These are phyloP conservation scores for Candida dajiaensis DNA, from an alignment of 805 yeast species.

Conservation along the genomic window DNA sequence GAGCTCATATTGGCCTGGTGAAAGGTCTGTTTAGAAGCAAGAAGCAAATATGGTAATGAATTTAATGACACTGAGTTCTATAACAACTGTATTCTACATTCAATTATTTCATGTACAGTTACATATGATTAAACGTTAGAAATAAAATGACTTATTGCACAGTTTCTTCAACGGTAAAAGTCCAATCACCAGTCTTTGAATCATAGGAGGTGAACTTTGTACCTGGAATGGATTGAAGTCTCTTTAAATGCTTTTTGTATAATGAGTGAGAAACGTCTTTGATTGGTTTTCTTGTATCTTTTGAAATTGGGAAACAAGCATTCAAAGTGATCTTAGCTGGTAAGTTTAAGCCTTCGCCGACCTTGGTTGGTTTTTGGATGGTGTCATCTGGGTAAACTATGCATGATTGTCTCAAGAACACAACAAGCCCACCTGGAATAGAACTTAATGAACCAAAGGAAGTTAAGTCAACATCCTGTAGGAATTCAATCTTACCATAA, in stretches of 20 bases:
- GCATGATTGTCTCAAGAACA: slow-evolving; percentile 54
- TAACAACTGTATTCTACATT: not conserved
- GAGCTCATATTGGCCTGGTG: not conserved
- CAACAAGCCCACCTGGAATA: slow-evolving; percentile 60
- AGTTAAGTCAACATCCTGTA: slow-evolving; percentile 79
- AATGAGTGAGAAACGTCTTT: slow-evolving; percentile 72
- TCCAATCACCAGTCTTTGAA: slow-evolving; percentile 67
- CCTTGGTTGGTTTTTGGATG: slow-evolving; percentile 43
- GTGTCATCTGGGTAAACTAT: slow-evolving; percentile 67
- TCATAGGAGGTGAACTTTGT: slow-evolving; percentile 73
- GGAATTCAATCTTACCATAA: slow-evolving; percentile 71
- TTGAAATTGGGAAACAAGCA: slow-evolving; percentile 75
- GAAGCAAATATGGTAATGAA: not conserved
- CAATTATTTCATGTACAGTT: not conserved
- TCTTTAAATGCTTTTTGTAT: slow-evolving; percentile 61
- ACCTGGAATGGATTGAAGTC: slow-evolving; percentile 53
- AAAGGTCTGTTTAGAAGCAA: not conserved
- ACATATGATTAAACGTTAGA: not conserved
- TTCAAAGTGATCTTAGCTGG: slow-evolving; percentile 69
- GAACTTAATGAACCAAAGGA: slow-evolving; percentile 52
- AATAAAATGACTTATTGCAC: slow-evolving; percentile 1
- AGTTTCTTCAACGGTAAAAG: slow-evolving; percentile 43
- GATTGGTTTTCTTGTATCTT: slow-evolving; percentile 64
- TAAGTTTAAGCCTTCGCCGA: slow-evolving; percentile 80
- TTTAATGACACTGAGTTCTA: not conserved